Base-by-base conservation (phyloP, 2,329 filamentous ascomycete genomes). In the Verticillium dahliae region DNA sequence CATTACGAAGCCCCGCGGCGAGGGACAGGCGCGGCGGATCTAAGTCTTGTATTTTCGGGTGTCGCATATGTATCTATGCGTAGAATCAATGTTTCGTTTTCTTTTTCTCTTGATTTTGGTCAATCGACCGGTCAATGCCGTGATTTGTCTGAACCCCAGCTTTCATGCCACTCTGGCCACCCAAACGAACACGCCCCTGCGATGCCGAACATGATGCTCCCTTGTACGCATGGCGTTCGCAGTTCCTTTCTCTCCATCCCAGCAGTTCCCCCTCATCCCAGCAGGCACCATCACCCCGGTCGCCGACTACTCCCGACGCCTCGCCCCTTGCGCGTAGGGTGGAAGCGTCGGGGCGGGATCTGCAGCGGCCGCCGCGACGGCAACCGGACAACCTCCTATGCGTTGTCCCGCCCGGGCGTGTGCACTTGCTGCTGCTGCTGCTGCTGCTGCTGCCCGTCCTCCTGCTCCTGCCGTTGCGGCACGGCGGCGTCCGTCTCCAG, bases 1-100 rank as follows among this genome's bases (percentile, higher is more conserved):
- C 69, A 88, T 90, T 63, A 89, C 86, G 9, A 88, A 87, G 72
- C 79, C 81, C 60, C 84, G 76, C n/a, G 45, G 45, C 18, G 45
- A 52, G 18, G 45, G 45, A 7, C 45, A 52, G 18, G 45, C 45
- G 45, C n/a, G 45, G 45, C 45, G 45, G 18, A 52, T 52, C n/a
- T 52, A 22, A 13, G 45, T 7, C 9, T 13, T 37, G 27, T 31
- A 31, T 10, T 37, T 37, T 13, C 35, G 9, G 35, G 35, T 13
- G 9, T 37, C 13, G 35, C 13, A 37, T 37, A 37, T 37, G 2
- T 37, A 37, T 37, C 13, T 10, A 13, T 6, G 35, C 35, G 13
- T 37, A 37, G 35, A 37, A 37, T 37, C 35, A 13, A 37, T 9
- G 4, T 13, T 37, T 37, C 13, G 35, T 13, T 37, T 37, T 22